Evolutionary conservation across 2,329 filamentous ascomycete species (phyloP), one percentile per base, ranked within the genome.

Genomic region (Aspergillus awamori): DNA sequence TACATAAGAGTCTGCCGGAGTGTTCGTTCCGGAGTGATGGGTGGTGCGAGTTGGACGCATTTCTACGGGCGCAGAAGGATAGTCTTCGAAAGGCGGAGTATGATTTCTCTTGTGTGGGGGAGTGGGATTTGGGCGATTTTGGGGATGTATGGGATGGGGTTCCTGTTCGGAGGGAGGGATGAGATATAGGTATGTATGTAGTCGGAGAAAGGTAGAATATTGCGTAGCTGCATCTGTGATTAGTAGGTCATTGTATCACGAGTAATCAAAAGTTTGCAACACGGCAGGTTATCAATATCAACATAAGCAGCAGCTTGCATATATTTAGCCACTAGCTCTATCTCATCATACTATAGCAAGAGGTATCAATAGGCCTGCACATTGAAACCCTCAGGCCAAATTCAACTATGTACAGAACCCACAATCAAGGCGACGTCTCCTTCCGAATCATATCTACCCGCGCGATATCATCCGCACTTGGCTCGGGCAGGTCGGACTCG

Each of bases 21-120:
- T 84, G 87, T 61, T 93, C 85, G 1, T 71, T 81, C 10, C 78
- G 90, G 4, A 83, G 87, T 47, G 90, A 93, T 73, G 90, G 90
- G 0, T 93, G 90, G 89, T 93, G 90, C 71, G 89, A 92, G 71
- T 73, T 93, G 53, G 81, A 82, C 3, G 87, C 87, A 0, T 92
- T 93, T 69, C 69, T 93, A 47, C 74, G 84, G 62, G 79, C 87
- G 5, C 86, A 89, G 76, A 80, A 86, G 62, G 78, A 77, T 63
- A 87, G 87, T 81, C 73, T 85, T 38, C 80, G 78, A 17, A 76
- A 82, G 63, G 87, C 88, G 3, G 75, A 84, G 67, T 92, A 84
- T 69, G 84, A 90, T 15, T 83, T 85, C 69, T 83, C 87, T 39
- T 93, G 90, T 70, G 87, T 86, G 72, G 89, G 85, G 1, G 60